Base-by-base conservation (phyloP, 106 monocot species). In the Phalaenopsis aphrodite region DNA sequence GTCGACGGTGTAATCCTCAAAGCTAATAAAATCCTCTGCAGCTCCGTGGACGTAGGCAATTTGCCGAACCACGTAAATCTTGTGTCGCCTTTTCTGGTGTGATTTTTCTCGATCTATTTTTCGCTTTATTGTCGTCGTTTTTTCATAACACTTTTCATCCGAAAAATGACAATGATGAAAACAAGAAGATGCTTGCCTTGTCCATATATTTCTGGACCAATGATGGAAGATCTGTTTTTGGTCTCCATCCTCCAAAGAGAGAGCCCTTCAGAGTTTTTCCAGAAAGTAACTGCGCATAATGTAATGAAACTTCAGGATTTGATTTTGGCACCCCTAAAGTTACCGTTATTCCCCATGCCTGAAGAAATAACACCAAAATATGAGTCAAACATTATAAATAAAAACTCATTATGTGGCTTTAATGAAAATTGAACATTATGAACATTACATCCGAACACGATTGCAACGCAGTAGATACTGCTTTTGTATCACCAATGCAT, bases 161-260 rank as follows among this genome's bases (percentile, higher is more conserved):
- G 18, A 4, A 57, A 57, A 16, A 24, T 66, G 66, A 66, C 8
- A 66, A 30, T 16, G 2, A 66, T 21, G 66, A 9, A 66, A 10
- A 66, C 5, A 66, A 17, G 30, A 17, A 66, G 24, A 66, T 21
- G 55, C 87, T 78, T 84, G 92, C 96, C 91, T 93, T 88, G 39
- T 66, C 82, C 46, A 86, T 74, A 77, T 90, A 96, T 77, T 93
- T 91, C 64, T 89, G 87, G 7, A 93, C 91, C 46, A 96, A 79
- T 16, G 72, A 84, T 65, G 96, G 96, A 52, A 96, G 90, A 10
- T 96, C 96, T 80, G 96, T 88, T 84, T 96, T 96, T 41, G 96
- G 96, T 80, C 81, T 96, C 96, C 96, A 96, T 81, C 96, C 96
- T 83, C 96, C 96, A 87, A 93, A 96, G 48, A 96, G 77, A 86